Percentiles rank a stretch among this genome's conserved stretches.
These are phyloP conservation scores for Camellia sinensis DNA, from an alignment of 148 eudicot species.

Conservation along the genomic window DNA sequence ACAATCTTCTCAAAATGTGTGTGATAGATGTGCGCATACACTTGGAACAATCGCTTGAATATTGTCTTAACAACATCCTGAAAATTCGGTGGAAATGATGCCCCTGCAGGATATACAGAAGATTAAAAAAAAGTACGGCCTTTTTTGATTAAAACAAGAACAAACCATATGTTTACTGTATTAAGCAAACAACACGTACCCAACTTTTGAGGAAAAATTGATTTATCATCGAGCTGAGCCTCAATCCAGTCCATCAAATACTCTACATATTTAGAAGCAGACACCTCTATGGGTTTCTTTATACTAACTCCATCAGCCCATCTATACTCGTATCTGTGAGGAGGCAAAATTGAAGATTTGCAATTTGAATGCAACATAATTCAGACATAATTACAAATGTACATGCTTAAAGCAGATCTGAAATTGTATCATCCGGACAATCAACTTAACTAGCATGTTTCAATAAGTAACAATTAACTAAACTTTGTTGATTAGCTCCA, in stretches of 20 bases:
- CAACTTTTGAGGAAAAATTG: constrained; percentile 38
- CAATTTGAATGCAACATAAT: neutral
- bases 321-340: constrained; percentile 28
- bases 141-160: neutral
- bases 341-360: neutral
- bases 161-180: neutral
- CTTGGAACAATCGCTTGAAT: constrained; percentile 43
- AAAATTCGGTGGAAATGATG: constrained; percentile 44
- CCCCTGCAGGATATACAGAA: constrained; percentile 20
- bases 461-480: too few relatives aligned
- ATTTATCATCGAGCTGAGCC: constrained; percentile 41
- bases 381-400: neutral
- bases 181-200: constrained; percentile 23
- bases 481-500: too few relatives aligned
- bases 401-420: neutral
- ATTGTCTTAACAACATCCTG: constrained; percentile 42
- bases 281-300: constrained; percentile 31
- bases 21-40: constrained; percentile 46
- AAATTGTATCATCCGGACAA: too few relatives aligned
- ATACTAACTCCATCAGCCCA: constrained; percentile 32
- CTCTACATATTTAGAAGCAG: constrained; percentile 31
- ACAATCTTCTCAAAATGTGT: constrained; percentile 43
- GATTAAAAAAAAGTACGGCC: neutral
- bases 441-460: too few relatives aligned
- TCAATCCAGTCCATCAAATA: constrained; percentile 34